Conservation (phyloP, 331 rosid species). For the Malus hybrid region DNA sequence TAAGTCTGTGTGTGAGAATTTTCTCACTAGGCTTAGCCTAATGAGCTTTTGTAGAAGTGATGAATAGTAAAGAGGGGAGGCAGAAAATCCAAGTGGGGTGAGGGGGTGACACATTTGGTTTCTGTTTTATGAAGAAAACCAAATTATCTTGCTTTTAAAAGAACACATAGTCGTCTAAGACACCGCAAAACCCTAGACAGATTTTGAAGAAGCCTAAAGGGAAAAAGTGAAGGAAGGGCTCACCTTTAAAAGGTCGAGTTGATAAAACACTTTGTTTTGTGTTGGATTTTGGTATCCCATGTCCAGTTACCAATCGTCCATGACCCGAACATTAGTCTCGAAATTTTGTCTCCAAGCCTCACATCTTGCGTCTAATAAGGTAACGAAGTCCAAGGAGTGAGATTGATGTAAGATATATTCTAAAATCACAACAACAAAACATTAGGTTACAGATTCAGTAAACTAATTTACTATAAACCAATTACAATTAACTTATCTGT, state of each 20-base stretch:
- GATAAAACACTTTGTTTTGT: neutral
- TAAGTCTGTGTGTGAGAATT: neutral
- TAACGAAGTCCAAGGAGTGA: no score
- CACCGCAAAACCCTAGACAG: neutral
- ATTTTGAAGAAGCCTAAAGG: neutral
- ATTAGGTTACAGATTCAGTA: no score
- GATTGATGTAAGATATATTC: no score
- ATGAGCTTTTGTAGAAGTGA: neutral
- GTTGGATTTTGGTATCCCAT: neutral
- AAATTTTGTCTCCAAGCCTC: no score
- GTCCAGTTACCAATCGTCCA: no score
- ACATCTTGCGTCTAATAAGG: no score
- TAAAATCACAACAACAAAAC: no score
- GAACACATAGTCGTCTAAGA: neutral
- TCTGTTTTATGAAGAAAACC: slow-evolving; percentile 24
- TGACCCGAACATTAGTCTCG: no score
- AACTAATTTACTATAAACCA: no score
- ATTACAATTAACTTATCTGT: no score
- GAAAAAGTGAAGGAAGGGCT: neutral
- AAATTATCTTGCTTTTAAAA: slow-evolving; percentile 8
- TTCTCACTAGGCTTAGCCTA: neutral
- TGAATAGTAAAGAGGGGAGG: slow-evolving; percentile 10
- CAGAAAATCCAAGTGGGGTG: slow-evolving; percentile 36
- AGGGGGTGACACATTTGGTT: slow-evolving; percentile 8
- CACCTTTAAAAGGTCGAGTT: neutral